phyloP scores from a whole-genome alignment of 2,329 filamentous ascomycete genomes.

The Xylariales sp. region DNA sequence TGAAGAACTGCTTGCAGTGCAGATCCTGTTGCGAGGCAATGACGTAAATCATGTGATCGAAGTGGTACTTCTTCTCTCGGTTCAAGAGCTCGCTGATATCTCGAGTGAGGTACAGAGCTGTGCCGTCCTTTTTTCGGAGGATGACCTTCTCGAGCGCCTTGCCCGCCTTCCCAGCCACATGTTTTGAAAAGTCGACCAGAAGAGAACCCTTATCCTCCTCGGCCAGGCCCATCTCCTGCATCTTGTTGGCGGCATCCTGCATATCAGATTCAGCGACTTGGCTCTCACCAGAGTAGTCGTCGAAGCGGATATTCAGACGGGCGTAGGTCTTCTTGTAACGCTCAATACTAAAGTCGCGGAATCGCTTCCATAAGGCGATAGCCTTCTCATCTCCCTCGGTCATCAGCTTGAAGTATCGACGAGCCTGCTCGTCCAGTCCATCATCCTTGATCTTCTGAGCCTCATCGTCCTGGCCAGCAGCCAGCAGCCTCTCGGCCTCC shows the following conservation, averaged over 20 bases:
- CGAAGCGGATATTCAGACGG: conserved; percentile 56
- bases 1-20: conserved; percentile 71
- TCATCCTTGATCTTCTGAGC: conserved; percentile 38
- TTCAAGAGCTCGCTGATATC: conserved; percentile 72
- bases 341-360: conserved; percentile 55
- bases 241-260: conserved; percentile 54
- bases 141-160: conserved; percentile 68
- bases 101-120: conserved; percentile 71
- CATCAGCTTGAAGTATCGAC: conserved; percentile 60
- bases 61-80: conserved; percentile 54
- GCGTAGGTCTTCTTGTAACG: conserved; percentile 55
- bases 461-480: conserved; percentile 38
- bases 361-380: conserved; percentile 51
- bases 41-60: conserved; percentile 79
- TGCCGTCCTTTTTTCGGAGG: conserved; percentile 69
- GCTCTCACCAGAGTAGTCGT: conserved; percentile 68
- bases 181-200: conserved; percentile 67
- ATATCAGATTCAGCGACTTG: conserved; percentile 65
- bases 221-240: conserved; percentile 61
- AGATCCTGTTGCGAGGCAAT: conserved; percentile 68
- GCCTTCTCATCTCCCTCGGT: conserved; percentile 54
- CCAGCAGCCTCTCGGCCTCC: conserved; percentile 46
- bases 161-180: conserved; percentile 60
- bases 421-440: conserved; percentile 44
- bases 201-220: conserved; percentile 68